phyloP scores from a whole-genome alignment of 2,329 filamentous ascomycete species.

The Exserohilum rostratum region DNA sequence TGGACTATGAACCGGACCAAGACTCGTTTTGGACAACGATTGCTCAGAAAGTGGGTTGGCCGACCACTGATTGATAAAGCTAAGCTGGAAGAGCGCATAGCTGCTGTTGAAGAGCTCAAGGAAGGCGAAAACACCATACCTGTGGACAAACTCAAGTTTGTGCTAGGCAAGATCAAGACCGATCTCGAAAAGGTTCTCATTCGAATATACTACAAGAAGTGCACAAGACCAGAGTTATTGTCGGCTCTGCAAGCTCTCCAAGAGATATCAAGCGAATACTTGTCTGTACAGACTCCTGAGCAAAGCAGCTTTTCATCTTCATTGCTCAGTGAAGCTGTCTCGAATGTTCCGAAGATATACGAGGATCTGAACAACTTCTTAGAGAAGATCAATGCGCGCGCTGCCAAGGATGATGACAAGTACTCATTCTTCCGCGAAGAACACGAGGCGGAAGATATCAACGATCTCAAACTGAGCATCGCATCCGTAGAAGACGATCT shows the following conservation, averaged over 20 bases:
- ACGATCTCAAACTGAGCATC: slow-evolving; percentile 89
- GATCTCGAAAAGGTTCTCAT: slow-evolving; percentile 94
- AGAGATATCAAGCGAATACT: slow-evolving; percentile 77
- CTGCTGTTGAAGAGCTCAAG: slow-evolving; percentile 85
- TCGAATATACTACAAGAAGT: slow-evolving; percentile 97
- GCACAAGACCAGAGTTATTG: slow-evolving; percentile 85
- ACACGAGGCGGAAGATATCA: slow-evolving; percentile 86
- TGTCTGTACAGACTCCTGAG: slow-evolving; percentile 66
- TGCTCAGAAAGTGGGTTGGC: slow-evolving; percentile 94
- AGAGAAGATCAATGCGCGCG: slow-evolving; percentile 81
- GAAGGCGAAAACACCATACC: slow-evolving; percentile 68
- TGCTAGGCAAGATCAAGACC: slow-evolving; percentile 73
- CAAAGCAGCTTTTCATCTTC: slow-evolving; percentile 75
- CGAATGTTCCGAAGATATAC: slow-evolving; percentile 76
- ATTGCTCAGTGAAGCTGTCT: slow-evolving; percentile 73
- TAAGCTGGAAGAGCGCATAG: slow-evolving; percentile 76
- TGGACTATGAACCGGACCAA: slow-evolving; percentile 94
- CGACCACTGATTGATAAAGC: slow-evolving; percentile 80
- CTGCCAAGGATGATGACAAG: slow-evolving; percentile 87
- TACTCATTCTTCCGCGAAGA: slow-evolving; percentile 90
- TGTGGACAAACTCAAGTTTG: slow-evolving; percentile 74
- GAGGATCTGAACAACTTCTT: slow-evolving; percentile 75
- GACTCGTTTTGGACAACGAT: slow-evolving; percentile 84
- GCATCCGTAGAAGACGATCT: slow-evolving; percentile 90
- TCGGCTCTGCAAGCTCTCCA: slow-evolving; percentile 85